phyloP scores from a whole-genome alignment of 2,329 filamentous ascomycete species.

The Xylaria sp. region DNA sequence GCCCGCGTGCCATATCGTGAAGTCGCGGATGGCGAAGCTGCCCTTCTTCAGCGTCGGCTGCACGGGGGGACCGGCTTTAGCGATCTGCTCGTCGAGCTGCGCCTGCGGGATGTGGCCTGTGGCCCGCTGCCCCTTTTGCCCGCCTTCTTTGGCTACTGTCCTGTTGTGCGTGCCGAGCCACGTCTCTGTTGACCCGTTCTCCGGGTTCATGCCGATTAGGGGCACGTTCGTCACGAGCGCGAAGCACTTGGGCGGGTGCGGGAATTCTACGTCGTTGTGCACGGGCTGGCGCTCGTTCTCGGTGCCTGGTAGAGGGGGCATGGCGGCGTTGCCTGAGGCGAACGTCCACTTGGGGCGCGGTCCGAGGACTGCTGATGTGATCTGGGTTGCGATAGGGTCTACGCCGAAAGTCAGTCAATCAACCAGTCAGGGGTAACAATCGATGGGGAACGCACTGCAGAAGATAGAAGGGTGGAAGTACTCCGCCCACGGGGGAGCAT shows the following conservation, averaged over 20 bases:
- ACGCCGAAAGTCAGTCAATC: not conserved
- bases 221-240: conserved; percentile 66
- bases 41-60: conserved; percentile 66
- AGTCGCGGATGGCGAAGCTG: conserved; percentile 67
- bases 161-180: conserved; percentile 67
- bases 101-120: conserved; percentile 61
- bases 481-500: conserved; percentile 63
- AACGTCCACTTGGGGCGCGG: conserved; percentile 67
- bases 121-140: conserved; percentile 61
- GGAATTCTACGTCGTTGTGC: conserved; percentile 70
- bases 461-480: conserved; percentile 65
- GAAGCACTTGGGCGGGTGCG: conserved; percentile 65
- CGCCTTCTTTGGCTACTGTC: conserved; percentile 55
- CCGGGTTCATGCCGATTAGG: conserved; percentile 60
- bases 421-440: conserved; percentile 33
- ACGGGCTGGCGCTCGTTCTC: conserved; percentile 63
- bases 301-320: conserved; percentile 59
- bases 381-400: conserved; percentile 67
- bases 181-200: conserved; percentile 67
- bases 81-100: conserved; percentile 54
- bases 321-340: conserved; percentile 67
- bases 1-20: conserved; percentile 72
- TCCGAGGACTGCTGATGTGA: conserved; percentile 65
- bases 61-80: conserved; percentile 54
- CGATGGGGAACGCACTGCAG: conserved; percentile 52